Evolutionary conservation across 2,329 filamentous ascomycete species (phyloP).

Genomic region (Neoarthrinium moseri): DNA sequence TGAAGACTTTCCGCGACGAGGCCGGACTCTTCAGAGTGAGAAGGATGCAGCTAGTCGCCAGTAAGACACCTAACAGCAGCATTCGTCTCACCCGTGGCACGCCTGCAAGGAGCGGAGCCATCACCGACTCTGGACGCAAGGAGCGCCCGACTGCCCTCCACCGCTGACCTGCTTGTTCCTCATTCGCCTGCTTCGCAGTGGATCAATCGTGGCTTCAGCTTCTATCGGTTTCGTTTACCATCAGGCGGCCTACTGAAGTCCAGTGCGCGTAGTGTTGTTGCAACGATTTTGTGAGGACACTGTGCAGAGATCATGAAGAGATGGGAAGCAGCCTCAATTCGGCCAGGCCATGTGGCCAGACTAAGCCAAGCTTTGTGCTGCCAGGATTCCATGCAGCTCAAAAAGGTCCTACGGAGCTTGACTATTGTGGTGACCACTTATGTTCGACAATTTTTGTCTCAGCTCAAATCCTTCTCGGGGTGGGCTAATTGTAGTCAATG

Average conservation of each 20-base stretch:
- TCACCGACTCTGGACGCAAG: background rate
- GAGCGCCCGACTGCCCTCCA: background rate
- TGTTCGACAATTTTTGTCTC: too few species aligned
- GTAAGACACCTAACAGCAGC: conserved; percentile 16
- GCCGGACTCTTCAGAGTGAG: conserved; percentile 20
- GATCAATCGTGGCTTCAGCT: too few species aligned
- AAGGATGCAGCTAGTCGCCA: conserved; percentile 22
- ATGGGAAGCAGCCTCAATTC: background rate
- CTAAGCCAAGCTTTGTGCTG: background rate
- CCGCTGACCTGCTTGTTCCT: too few species aligned
- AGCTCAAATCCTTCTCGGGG: too few species aligned
- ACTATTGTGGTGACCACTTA: too few species aligned
- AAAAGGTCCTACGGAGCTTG: too few species aligned
- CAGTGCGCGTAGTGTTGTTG: too few species aligned
- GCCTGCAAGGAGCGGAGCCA: conserved; percentile 21
- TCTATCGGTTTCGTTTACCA: too few species aligned
- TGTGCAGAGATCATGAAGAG: background rate
- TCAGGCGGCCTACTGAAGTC: too few species aligned
- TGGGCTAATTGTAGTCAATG: background rate
- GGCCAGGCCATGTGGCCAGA: background rate
- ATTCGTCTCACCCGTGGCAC: conserved; percentile 22
- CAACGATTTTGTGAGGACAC: too few species aligned
- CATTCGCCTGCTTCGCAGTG: too few species aligned
- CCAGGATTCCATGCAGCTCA: background rate
- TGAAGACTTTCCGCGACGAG: conserved; percentile 19